These are phyloP conservation scores for Trypanosoma grayi DNA, from an alignment of 208 protist genomes.

Conservation along the genomic window DNA sequence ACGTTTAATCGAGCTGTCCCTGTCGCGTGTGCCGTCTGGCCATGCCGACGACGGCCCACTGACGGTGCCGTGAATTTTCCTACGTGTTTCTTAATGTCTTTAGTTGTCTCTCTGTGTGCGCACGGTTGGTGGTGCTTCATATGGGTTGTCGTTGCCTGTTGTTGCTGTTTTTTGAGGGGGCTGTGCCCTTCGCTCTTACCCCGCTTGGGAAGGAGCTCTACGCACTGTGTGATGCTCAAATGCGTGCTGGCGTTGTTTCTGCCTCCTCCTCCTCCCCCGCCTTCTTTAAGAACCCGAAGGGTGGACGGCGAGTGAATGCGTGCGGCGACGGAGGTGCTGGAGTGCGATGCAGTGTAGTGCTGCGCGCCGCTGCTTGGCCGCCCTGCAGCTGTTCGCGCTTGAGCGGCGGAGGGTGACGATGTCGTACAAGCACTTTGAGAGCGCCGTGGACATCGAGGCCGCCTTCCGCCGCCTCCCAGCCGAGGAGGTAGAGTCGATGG, in stretches of 20 bases:
- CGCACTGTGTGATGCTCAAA: too few relatives aligned
- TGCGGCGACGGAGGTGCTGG: neutral
- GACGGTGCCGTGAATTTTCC: neutral
- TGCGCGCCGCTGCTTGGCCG: constrained; percentile 16
- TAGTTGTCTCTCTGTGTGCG: too few relatives aligned
- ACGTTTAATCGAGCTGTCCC: neutral
- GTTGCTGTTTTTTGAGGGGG: too few relatives aligned
- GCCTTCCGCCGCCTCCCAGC: constrained; percentile 26
- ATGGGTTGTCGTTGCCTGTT: too few relatives aligned
- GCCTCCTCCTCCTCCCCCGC: neutral
- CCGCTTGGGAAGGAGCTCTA: too few relatives aligned
- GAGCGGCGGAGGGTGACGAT: constrained; percentile 21
- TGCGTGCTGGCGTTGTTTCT: too few relatives aligned
- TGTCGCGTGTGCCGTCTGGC: neutral
- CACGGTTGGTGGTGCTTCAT: too few relatives aligned
- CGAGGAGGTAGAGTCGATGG: constrained; percentile 23
- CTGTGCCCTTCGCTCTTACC: too few relatives aligned
- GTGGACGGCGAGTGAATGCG: neutral
- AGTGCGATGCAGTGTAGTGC: constrained; percentile 5
- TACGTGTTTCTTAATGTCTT: too few relatives aligned
- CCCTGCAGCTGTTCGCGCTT: constrained; percentile 48
- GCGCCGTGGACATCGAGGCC: constrained; percentile 14
- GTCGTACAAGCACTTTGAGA: constrained; percentile 39
- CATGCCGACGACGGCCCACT: neutral
- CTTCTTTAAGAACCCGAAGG: too few relatives aligned